A percentile compares a stretch with the other conserved stretches of the same genome.
These are phyloP conservation scores for Trichoderma reesei DNA, from an alignment of 495 filamentous ascomycete genomes.

Conservation along the genomic window DNA sequence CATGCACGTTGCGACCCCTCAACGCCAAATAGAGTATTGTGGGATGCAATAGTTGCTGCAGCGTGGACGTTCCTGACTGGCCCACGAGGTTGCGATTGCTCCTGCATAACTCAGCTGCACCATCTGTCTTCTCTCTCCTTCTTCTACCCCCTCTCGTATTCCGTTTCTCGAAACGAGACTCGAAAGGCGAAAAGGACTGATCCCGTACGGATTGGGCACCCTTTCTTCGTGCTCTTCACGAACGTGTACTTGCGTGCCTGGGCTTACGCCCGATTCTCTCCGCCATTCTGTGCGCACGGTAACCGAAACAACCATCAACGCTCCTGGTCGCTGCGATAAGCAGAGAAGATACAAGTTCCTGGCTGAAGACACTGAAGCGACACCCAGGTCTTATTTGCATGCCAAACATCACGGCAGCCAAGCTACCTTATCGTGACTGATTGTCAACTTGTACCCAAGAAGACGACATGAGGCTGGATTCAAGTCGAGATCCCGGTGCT, in stretches of 20 bases:
- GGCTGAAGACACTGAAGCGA: background rate
- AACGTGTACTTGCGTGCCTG: background rate
- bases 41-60: constrained; percentile 12
- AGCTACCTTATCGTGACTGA: background rate
- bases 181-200: background rate
- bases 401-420: too few species aligned
- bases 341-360: too few species aligned
- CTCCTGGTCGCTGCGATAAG: background rate
- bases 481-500: background rate
- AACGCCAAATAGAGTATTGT: constrained; percentile 3
- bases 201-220: background rate
- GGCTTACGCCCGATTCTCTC: background rate
- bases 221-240: background rate
- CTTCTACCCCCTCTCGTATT: background rate
- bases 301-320: background rate
- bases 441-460: background rate
- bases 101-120: constrained; percentile 2
- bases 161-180: background rate
- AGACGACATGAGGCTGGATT: background rate
- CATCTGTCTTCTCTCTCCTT: background rate
- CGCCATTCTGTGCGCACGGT: background rate
- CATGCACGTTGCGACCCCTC: constrained; percentile 11
- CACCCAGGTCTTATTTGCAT: too few species aligned
- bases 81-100: constrained; percentile 8
- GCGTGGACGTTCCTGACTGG: constrained; percentile 21